Conservation (phyloP, 2,329 filamentous ascomycete species). For the Lomentospora prolificans region DNA sequence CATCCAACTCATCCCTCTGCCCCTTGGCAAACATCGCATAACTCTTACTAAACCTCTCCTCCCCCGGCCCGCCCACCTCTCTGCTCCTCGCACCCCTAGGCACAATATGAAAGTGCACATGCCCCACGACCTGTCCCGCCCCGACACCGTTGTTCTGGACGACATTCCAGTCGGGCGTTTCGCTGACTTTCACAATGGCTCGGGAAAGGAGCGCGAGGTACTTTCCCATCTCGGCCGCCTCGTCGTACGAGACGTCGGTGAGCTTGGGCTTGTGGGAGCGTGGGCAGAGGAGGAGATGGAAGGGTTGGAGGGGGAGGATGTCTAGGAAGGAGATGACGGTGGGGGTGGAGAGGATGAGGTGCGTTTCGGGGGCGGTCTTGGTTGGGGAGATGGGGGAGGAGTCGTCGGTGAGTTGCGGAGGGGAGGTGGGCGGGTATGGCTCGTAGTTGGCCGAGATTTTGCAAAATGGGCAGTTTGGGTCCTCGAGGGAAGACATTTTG, state of each 20-base stretch:
- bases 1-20: slow-evolving; percentile 62
- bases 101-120: slow-evolving; percentile 92
- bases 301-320: slow-evolving; percentile 76
- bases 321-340: slow-evolving; percentile 81
- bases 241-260: slow-evolving; percentile 53
- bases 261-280: slow-evolving; percentile 70
- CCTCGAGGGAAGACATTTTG: slow-evolving; percentile 20
- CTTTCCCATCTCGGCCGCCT: slow-evolving; percentile 57
- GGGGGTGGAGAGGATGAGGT: slow-evolving; percentile 68
- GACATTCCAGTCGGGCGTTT: slow-evolving; percentile 82
- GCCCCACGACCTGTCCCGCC: slow-evolving; percentile 84
- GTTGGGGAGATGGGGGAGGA: slow-evolving; percentile 22
- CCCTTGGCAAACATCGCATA: slow-evolving; percentile 81
- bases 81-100: slow-evolving; percentile 59
- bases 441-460: slow-evolving; percentile 41
- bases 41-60: slow-evolving; percentile 48
- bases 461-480: slow-evolving; percentile 50
- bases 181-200: slow-evolving; percentile 59
- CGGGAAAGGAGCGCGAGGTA: slow-evolving; percentile 63
- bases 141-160: slow-evolving; percentile 91
- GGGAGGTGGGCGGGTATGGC: slow-evolving; percentile 33
- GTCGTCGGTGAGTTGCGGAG: slow-evolving; percentile 25
- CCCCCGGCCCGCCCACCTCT: slow-evolving; percentile 69
- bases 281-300: slow-evolving; percentile 76
- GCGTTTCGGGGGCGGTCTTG: slow-evolving; percentile 34